Percentiles rank a stretch among this genome's conserved stretches.
These are phyloP conservation scores for Mycena crocata DNA, from an alignment of 768 basidiomycete genomes.

Conservation along the genomic window DNA sequence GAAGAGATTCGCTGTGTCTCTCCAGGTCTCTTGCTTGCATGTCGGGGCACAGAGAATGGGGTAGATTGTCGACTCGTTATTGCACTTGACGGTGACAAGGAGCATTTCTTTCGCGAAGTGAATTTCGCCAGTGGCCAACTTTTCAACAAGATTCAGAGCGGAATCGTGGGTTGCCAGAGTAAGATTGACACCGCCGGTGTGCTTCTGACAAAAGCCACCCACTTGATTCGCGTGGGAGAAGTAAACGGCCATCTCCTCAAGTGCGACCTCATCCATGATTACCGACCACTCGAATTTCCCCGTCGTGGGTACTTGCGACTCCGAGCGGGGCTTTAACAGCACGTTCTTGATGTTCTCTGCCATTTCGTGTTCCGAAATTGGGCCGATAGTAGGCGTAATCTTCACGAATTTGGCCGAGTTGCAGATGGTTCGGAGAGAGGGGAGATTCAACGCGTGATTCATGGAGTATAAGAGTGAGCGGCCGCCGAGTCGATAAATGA, in stretches of 20 bases:
- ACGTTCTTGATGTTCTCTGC: slow-evolving; percentile 16
- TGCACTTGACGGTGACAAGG: slow-evolving; percentile 2
- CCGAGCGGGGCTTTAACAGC: neutral
- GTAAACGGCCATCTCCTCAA: slow-evolving; percentile 19
- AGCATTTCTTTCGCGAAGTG: slow-evolving; percentile 30
- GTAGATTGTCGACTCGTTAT: slow-evolving; percentile 12
- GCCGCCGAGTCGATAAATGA: slow-evolving; percentile 19
- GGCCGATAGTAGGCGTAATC: slow-evolving; percentile 17
- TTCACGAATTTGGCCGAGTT: neutral
- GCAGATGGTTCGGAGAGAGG: slow-evolving; percentile 24
- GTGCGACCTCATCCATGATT: slow-evolving; percentile 18
- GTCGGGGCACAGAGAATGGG: slow-evolving; percentile 27
- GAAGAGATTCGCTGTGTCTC: neutral
- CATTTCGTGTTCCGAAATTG: neutral
- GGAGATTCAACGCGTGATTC: slow-evolving; percentile 20
- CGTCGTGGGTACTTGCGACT: neutral
- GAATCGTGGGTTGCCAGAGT: neutral
- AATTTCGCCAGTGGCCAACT: neutral
- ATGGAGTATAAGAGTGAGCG: slow-evolving; percentile 25
- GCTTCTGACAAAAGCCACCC: slow-evolving; percentile 28
- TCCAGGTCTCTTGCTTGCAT: slow-evolving; percentile 23
- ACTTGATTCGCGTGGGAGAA: slow-evolving; percentile 22
- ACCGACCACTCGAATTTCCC: neutral
- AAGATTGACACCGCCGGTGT: neutral
- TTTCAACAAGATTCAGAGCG: neutral